Evolutionary conservation across 352 stramenopile species (phyloP).

Genomic region (Globisporangium sylvaticum): DNA sequence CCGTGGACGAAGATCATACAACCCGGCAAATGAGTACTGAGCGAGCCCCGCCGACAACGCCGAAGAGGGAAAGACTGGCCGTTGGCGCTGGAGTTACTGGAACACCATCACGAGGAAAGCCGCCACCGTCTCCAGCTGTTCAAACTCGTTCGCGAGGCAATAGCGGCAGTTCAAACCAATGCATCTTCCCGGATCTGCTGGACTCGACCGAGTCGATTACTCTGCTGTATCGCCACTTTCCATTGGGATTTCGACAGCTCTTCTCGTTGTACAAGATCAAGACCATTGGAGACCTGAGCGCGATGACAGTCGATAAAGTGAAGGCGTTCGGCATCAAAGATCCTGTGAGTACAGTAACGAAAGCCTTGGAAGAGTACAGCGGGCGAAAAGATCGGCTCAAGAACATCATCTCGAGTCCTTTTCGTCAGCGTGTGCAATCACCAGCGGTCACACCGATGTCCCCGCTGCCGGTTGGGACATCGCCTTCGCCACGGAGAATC

Average conservation of each 20-base stretch:
- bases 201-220: conserved; percentile 46
- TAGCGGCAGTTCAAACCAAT: conserved; percentile 15
- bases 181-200: conserved; percentile 46
- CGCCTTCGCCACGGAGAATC: conserved; percentile 29
- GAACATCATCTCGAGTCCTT: conserved; percentile 33
- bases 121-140: neutral
- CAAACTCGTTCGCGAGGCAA: neutral
- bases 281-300: conserved; percentile 64
- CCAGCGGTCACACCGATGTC: conserved; percentile 14
- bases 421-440: conserved; percentile 23
- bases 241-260: conserved; percentile 47
- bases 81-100: neutral
- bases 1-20: neutral
- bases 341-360: conserved; percentile 40
- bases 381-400: conserved; percentile 34
- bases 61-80: neutral
- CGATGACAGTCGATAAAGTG: conserved; percentile 42
- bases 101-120: neutral
- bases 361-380: conserved; percentile 56
- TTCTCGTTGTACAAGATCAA: conserved; percentile 66
- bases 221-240: conserved; percentile 45
- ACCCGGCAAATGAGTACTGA: neutral
- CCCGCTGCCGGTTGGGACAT: conserved; percentile 20
- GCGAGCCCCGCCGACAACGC: conserved; percentile 4
- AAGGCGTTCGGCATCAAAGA: conserved; percentile 62